Evolutionary conservation across 805 yeast species (phyloP).

Genomic region (Ogataea siamensis): DNA sequence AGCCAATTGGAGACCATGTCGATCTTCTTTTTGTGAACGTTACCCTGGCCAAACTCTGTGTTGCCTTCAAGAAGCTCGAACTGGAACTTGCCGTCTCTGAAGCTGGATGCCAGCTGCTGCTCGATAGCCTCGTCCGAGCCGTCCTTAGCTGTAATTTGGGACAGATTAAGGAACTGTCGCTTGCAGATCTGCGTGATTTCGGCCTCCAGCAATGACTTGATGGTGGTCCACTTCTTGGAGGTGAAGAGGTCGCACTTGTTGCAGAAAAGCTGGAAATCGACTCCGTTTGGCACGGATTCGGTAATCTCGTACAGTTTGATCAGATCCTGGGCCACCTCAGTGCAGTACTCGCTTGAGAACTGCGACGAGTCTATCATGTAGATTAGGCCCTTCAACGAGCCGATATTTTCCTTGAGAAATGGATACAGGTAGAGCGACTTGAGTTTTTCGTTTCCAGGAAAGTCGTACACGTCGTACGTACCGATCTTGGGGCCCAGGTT

Average conservation of each 20-base stretch:
- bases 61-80: slow-evolving; percentile 73
- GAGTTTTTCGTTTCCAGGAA: slow-evolving; percentile 86
- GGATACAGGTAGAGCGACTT: slow-evolving; percentile 52
- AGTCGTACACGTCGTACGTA: slow-evolving; percentile 60
- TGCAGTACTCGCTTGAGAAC: slow-evolving; percentile 44
- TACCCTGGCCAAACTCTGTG: slow-evolving; percentile 70
- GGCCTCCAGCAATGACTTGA: slow-evolving; percentile 55
- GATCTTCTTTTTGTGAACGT: slow-evolving; percentile 54
- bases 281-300: slow-evolving; percentile 63
- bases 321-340: slow-evolving; percentile 56
- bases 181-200: slow-evolving; percentile 60
- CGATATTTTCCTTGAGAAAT: slow-evolving; percentile 41
- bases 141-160: slow-evolving; percentile 42
- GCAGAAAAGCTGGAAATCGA: slow-evolving; percentile 73
- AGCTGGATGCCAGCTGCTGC: slow-evolving; percentile 44
- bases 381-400: slow-evolving; percentile 61
- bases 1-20: slow-evolving; percentile 76
- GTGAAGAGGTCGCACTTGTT: slow-evolving; percentile 87
- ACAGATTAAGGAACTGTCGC: slow-evolving; percentile 43
- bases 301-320: slow-evolving; percentile 58
- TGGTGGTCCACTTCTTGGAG: slow-evolving; percentile 65
- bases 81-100: slow-evolving; percentile 46
- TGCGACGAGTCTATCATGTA: slow-evolving; percentile 77
- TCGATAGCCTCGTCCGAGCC: slow-evolving; percentile 24
- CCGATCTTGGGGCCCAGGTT: slow-evolving; percentile 34